Percentiles rank a stretch among this genome's conserved stretches.
phyloP scores from a whole-genome alignment of 1,139 yeast genomes.

The Nadsonia commutata region DNA sequence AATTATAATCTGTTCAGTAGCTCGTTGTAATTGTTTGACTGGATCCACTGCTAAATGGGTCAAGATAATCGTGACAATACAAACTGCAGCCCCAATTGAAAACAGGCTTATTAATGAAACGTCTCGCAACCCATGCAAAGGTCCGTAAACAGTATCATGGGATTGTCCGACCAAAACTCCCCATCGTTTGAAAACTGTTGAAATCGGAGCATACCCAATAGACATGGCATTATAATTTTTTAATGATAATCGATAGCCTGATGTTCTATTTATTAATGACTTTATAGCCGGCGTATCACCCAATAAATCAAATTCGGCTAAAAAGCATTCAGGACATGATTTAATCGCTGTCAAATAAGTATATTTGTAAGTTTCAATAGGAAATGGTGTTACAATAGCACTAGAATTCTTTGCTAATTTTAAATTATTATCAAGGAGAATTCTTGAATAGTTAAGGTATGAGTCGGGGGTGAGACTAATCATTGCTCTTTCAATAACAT shows the following conservation, averaged over 20 bases:
- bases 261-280: not conserved
- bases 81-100: not conserved
- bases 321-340: not conserved
- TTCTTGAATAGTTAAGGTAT: not conserved
- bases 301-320: not conserved
- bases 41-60: not conserved
- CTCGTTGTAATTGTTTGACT: not conserved
- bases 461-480: not conserved
- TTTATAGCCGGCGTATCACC: not conserved
- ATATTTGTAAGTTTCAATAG: not conserved
- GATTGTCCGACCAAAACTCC: not conserved
- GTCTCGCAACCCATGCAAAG: not conserved
- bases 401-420: not conserved
- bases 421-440: not conserved
- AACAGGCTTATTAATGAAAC: not conserved
- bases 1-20: too few species aligned
- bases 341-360: not conserved
- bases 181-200: not conserved
- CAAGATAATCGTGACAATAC: not conserved
- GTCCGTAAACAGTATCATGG: not conserved
- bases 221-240: not conserved
- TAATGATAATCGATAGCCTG: not conserved
- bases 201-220: not conserved
- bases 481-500: not conserved
- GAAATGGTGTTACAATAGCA: not conserved